A percentile compares a stretch with the other conserved stretches of the same genome.
Evolutionary conservation across 768 basidiomycete species (phyloP).

Genomic region (Russula brevipes): DNA sequence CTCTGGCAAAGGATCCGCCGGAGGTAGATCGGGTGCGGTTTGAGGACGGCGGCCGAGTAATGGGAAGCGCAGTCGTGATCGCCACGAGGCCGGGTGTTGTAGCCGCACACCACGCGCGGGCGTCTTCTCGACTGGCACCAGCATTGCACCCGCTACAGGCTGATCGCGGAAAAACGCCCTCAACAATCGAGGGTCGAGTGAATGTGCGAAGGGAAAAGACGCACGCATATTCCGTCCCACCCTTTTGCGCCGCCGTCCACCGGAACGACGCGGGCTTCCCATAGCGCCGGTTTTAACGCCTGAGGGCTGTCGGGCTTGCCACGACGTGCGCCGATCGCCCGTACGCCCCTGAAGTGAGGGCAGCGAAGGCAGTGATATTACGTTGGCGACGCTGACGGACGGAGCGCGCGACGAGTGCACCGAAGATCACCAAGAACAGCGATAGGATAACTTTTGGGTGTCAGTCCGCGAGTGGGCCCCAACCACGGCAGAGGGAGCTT

Average conservation of each 20-base stretch:
- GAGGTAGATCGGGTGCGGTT: neutral
- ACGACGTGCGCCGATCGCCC: neutral
- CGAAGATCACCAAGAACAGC: neutral
- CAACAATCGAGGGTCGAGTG: neutral
- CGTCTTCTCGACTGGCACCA: neutral
- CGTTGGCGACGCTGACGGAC: slow-evolving; percentile 14
- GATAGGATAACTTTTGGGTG: neutral
- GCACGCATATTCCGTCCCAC: slow-evolving; percentile 10
- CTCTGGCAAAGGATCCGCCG: neutral
- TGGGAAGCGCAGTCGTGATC: neutral
- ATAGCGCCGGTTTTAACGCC: slow-evolving; percentile 4
- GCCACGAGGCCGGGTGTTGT: neutral
- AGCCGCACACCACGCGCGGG: neutral
- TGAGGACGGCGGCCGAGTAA: neutral
- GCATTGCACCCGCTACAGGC: slow-evolving; percentile 6
- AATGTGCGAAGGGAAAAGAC: neutral
- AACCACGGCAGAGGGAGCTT: neutral
- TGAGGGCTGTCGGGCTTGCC: neutral
- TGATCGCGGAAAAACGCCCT: neutral
- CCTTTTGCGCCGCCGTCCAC: slow-evolving; percentile 8
- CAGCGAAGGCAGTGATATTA: neutral
- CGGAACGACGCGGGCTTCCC: slow-evolving; percentile 6
- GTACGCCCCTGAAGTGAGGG: neutral
- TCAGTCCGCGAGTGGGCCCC: neutral
- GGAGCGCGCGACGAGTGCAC: slow-evolving; percentile 7